Evolutionary conservation across 495 filamentous ascomycete species (phyloP).

Genomic region (Jackrogersella minutella): DNA sequence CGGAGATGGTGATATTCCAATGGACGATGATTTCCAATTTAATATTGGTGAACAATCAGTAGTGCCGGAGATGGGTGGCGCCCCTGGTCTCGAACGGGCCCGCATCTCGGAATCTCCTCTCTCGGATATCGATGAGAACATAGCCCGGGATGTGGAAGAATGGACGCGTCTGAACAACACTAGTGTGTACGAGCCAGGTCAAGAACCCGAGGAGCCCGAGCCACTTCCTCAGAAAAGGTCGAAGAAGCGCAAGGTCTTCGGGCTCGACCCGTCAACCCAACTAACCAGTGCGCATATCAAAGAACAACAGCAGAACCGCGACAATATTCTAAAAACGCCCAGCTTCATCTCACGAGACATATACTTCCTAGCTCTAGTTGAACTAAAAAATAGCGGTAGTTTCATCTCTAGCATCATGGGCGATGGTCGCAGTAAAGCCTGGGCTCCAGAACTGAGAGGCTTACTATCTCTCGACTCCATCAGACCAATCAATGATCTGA

Average conservation of each 20-base stretch:
- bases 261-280: slow-evolving; percentile 71
- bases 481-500: slow-evolving; percentile 78
- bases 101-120: slow-evolving; percentile 74
- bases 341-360: slow-evolving; percentile 87
- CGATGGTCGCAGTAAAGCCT: slow-evolving; percentile 75
- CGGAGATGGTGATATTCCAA: slow-evolving; percentile 66
- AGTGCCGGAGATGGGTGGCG: slow-evolving; percentile 50
- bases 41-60: slow-evolving; percentile 60
- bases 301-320: slow-evolving; percentile 78
- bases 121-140: slow-evolving; percentile 70
- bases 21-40: slow-evolving; percentile 67
- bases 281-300: slow-evolving; percentile 68
- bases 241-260: slow-evolving; percentile 80
- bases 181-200: slow-evolving; percentile 58
- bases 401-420: slow-evolving; percentile 85
- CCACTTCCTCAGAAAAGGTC: slow-evolving; percentile 70
- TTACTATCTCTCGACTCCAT: slow-evolving; percentile 84
- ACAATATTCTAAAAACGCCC: slow-evolving; percentile 79
- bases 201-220: slow-evolving; percentile 64
- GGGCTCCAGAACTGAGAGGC: slow-evolving; percentile 90
- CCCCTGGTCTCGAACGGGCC: slow-evolving; percentile 55
- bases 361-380: slow-evolving; percentile 83
- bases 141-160: slow-evolving; percentile 62
- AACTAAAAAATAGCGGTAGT: slow-evolving; percentile 84
- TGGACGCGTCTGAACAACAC: slow-evolving; percentile 60